phyloP scores from a whole-genome alignment of 1,284 basidiomycete genomes.

The Cryptococcus sp. region DNA sequence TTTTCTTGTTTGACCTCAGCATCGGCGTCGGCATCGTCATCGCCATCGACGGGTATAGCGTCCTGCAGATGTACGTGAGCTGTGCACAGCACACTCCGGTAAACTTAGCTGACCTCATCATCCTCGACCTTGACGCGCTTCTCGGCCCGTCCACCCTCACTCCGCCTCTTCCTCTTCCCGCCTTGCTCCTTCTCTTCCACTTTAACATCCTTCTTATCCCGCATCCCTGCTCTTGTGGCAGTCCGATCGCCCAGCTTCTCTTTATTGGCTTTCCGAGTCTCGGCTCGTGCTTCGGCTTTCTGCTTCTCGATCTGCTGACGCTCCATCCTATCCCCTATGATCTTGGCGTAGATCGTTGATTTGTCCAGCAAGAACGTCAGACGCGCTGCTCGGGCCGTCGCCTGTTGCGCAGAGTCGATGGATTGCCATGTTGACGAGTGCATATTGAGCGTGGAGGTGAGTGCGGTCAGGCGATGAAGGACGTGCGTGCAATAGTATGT shows the following conservation, averaged over 20 bases:
- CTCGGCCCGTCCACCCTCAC: conserved; percentile 19
- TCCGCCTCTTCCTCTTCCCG: conserved; percentile 31
- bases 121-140: conserved; percentile 31
- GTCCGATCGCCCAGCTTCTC: conserved; percentile 38
- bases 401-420: conserved; percentile 27
- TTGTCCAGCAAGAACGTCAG: conserved; percentile 50
- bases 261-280: conserved; percentile 48
- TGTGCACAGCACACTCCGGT: no score
- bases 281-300: conserved; percentile 45
- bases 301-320: conserved; percentile 50
- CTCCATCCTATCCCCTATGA: conserved; percentile 55
- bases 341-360: conserved; percentile 53
- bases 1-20: conserved; percentile 4
- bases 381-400: conserved; percentile 33
- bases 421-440: neutral
- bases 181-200: conserved; percentile 21
- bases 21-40: conserved; percentile 4
- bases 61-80: neutral
- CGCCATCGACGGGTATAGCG: neutral
- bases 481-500: neutral
- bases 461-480: neutral
- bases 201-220: conserved; percentile 21
- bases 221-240: conserved; percentile 12
- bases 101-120: conserved; percentile 1
- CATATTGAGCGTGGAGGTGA: neutral